Percentiles rank a stretch among this genome's conserved stretches.
These are phyloP conservation scores for Helminthosporium solani DNA, from an alignment of 2,329 filamentous ascomycete species.

Conservation along the genomic window DNA sequence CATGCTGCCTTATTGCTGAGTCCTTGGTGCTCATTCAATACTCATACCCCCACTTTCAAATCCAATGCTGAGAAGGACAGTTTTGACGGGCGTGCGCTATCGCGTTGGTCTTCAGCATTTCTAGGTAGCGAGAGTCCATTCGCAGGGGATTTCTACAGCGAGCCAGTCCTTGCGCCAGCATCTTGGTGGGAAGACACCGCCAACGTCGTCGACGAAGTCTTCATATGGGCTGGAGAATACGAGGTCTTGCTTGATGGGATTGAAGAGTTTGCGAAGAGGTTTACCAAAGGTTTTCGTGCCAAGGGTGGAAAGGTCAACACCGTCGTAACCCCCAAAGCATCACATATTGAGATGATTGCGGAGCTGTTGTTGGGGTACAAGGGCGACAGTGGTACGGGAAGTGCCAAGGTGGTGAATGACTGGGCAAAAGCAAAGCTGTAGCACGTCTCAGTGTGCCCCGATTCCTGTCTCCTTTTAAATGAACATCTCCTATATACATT, in stretches of 20 bases:
- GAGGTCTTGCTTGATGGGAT: constrained; percentile 61
- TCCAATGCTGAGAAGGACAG: constrained; percentile 55
- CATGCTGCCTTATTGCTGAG: constrained; percentile 56
- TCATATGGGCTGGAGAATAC: constrained; percentile 56
- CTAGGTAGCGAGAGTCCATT: constrained; percentile 48
- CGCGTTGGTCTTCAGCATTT: constrained; percentile 53
- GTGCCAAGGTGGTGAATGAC: constrained; percentile 37
- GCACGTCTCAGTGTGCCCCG: too few species aligned
- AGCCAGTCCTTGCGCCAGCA: constrained; percentile 50
- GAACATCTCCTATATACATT: too few species aligned
- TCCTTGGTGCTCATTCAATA: constrained; percentile 59
- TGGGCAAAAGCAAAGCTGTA: constrained; percentile 43
- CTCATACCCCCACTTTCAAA: constrained; percentile 44
- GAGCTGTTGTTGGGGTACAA: constrained; percentile 44
- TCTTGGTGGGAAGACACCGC: constrained; percentile 57
- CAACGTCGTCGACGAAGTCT: constrained; percentile 47
- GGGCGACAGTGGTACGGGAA: constrained; percentile 37
- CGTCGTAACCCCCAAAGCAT: constrained; percentile 40
- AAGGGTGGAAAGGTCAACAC: constrained; percentile 33
- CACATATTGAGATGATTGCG: constrained; percentile 47
- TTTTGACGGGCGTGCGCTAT: constrained; percentile 45
- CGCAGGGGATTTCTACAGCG: constrained; percentile 55
- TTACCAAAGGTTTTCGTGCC: constrained; percentile 45
- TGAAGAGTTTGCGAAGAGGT: constrained; percentile 49
- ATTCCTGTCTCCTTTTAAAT: too few species aligned